Percentiles rank a stretch among this genome's conserved stretches.
These are phyloP conservation scores for Aureobasidium lini DNA, from an alignment of 2,329 filamentous ascomycete species.

Conservation along the genomic window DNA sequence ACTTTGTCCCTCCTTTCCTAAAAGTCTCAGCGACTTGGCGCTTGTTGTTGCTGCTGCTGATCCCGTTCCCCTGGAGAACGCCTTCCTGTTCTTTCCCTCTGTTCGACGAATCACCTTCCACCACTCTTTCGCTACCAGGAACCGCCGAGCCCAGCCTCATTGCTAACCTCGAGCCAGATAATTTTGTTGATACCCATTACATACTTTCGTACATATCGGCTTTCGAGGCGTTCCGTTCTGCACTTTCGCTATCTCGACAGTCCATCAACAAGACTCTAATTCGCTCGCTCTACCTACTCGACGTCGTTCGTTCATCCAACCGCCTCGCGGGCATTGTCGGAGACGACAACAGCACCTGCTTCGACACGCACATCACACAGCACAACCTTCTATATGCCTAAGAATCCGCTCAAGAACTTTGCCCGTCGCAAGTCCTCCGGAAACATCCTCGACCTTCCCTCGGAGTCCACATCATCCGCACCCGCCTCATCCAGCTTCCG, in stretches of 20 bases:
- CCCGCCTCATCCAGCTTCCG: slow-evolving; percentile 39
- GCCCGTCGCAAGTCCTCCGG: slow-evolving; percentile 48
- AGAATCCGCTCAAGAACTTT: slow-evolving; percentile 48
- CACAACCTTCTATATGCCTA: slow-evolving; percentile 40
- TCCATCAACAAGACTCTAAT: not conserved
- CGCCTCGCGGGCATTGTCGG: slow-evolving; percentile 6
- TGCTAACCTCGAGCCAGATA: slow-evolving; percentile 9
- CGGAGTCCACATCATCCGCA: slow-evolving; percentile 13
- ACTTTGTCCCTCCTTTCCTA: not conserved
- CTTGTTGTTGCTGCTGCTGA: slow-evolving; percentile 5
- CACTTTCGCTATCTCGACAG: not conserved
- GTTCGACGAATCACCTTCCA: slow-evolving; percentile 7
- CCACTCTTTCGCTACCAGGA: not conserved
- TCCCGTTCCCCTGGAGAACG: slow-evolving; percentile 2
- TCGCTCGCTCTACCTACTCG: not conserved
- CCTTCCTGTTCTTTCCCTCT: not conserved
- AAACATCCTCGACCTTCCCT: slow-evolving; percentile 40
- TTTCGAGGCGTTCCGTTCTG: slow-evolving; percentile 1
- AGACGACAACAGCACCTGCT: slow-evolving; percentile 1
- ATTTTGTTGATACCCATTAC: slow-evolving; percentile 9
- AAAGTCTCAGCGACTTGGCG: slow-evolving; percentile 5
- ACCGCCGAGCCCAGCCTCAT: not conserved
- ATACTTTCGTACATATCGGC: not conserved
- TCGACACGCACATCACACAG: not conserved
- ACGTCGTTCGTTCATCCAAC: not conserved